Percentiles rank a stretch among this genome's conserved stretches.
Conservation (phyloP, 1,139 yeast genomes). For the Suhomyces yuchorum region DNA sequence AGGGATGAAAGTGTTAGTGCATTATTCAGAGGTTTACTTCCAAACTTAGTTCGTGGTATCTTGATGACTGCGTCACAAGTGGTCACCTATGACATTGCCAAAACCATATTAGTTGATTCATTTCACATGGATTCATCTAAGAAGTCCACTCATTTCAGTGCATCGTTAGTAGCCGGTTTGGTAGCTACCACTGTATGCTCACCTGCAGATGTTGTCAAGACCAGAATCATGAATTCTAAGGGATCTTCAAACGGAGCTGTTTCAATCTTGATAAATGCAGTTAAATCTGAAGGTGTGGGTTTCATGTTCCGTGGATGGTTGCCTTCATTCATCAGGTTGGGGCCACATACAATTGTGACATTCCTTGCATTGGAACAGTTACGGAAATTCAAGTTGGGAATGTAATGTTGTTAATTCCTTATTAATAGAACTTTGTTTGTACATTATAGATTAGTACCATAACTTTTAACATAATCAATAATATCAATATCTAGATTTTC, state of each 20-base stretch:
- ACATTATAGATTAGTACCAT: slow-evolving; percentile 1
- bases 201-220: slow-evolving; percentile 89
- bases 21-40: slow-evolving; percentile 72
- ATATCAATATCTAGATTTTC: background rate
- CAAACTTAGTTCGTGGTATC: slow-evolving; percentile 78
- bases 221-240: slow-evolving; percentile 79
- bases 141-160: slow-evolving; percentile 72
- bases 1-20: slow-evolving; percentile 63
- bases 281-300: slow-evolving; percentile 68
- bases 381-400: slow-evolving; percentile 58
- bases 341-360: slow-evolving; percentile 87
- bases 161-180: slow-evolving; percentile 77
- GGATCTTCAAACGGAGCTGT: slow-evolving; percentile 51
- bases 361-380: slow-evolving; percentile 80
- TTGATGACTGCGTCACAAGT: slow-evolving; percentile 92
- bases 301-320: slow-evolving; percentile 92
- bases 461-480: background rate
- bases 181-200: slow-evolving; percentile 91
- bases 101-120: slow-evolving; percentile 55
- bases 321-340: slow-evolving; percentile 82
- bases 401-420: slow-evolving; percentile 26
- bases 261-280: slow-evolving; percentile 54
- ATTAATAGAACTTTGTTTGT: slow-evolving; percentile 7
- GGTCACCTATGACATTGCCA: slow-evolving; percentile 82
- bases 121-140: slow-evolving; percentile 59